Percentiles rank a stretch among this genome's conserved stretches.
Conservation (phyloP, 2,329 filamentous ascomycete species). For the Fusarium staphyleae region DNA sequence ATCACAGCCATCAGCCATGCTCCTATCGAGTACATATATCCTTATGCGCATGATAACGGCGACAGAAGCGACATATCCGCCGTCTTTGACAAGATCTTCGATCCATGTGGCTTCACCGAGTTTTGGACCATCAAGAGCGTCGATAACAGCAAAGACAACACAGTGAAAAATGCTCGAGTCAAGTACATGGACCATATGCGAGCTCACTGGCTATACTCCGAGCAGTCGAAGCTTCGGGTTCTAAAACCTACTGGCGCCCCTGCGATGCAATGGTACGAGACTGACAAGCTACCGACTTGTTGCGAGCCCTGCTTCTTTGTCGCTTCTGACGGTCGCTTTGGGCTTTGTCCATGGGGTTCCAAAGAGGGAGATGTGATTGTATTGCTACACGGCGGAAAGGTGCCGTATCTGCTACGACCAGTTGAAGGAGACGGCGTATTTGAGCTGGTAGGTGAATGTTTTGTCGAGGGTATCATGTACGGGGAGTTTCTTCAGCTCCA, state of each 20-base stretch:
- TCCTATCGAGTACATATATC: slow-evolving; percentile 17
- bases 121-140: slow-evolving; percentile 13
- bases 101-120: slow-evolving; percentile 18
- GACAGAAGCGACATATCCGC: neutral
- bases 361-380: slow-evolving; percentile 20
- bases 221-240: neutral
- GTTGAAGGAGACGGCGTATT: neutral
- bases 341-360: slow-evolving; percentile 25
- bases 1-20: slow-evolving; percentile 12
- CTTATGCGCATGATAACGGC: neutral
- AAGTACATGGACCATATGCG: slow-evolving; percentile 24
- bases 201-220: slow-evolving; percentile 13
- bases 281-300: slow-evolving; percentile 8
- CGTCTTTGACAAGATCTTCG: slow-evolving; percentile 20
- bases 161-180: neutral
- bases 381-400: slow-evolving; percentile 19
- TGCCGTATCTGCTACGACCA: slow-evolving; percentile 17
- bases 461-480: slow-evolving; percentile 23
- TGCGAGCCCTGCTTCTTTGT: slow-evolving; percentile 23
- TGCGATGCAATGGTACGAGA: neutral
- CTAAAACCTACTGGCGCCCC: neutral
- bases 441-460: slow-evolving; percentile 26
- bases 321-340: slow-evolving; percentile 2
- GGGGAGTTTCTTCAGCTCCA: slow-evolving; percentile 7
- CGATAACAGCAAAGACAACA: neutral